Evolutionary conservation across 2,329 filamentous ascomycete genomes (phyloP), one percentile per base, ranked within the genome.

Genomic region (Sporothrix pallida): DNA sequence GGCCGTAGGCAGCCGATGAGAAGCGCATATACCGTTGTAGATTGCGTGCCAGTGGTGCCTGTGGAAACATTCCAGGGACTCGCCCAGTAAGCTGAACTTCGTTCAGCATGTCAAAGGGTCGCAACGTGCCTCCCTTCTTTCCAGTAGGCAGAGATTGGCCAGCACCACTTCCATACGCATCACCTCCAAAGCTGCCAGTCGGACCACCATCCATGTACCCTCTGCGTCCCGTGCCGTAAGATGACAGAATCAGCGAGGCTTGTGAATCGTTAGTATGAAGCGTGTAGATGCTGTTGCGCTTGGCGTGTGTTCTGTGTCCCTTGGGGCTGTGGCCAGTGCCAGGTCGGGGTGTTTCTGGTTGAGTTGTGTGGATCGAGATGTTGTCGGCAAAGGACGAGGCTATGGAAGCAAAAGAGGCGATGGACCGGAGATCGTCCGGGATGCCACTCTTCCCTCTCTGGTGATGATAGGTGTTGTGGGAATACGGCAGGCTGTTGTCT

Each of bases 11-110:
- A 0, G 90, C 90, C 1, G 90, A 91, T 0, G 90, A 89, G 77
- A 90, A 92, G 2, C 88, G 86, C 83, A 91, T 90, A 75, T 91
- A 92, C 50, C 90, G 84, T 2, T 87, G 87, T 31, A 91, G 88
- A 77, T 91, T 92, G 46, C 86, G 84, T 10, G 91, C 82, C 8
- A 92, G 82, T 76, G 90, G 89, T 46, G 85, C 85, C 4, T 83
- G 80, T 0, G 90, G 90, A 70, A 91, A 91, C 68, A 88, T 85
- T 0, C 88, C 88, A 48, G 87, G 84, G 1, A 90, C 83, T 65
- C 83, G 84, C 0, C 89, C 89, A 1, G 87, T 87, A 44, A 82
- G 82, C 1, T 86, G 82, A 2, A 90, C 81, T 0, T 81, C 84
- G 58, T 83, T 82, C 4, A 90, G 80, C 0, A 86, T 85, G 75